Conservation (phyloP, 345 rosid species). For the Corchorus capsularis region DNA sequence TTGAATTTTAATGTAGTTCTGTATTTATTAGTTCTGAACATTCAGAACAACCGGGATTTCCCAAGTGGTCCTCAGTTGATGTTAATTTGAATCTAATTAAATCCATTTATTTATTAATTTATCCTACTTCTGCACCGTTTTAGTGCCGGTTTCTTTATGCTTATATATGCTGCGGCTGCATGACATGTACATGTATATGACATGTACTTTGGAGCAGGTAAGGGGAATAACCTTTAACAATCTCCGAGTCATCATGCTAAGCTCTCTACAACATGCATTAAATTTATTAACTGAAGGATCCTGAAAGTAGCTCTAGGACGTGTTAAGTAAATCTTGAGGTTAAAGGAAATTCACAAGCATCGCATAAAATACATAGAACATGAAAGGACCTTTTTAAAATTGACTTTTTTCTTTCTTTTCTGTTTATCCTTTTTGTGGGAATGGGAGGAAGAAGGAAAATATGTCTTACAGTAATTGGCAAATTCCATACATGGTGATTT, state of each 20-base stretch:
- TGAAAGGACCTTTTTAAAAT: not conserved
- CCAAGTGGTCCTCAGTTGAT: not conserved
- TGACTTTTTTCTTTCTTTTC: not conserved
- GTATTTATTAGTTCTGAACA: not conserved
- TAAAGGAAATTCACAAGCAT: not conserved
- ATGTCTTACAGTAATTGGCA: not conserved
- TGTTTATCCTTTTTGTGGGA: not conserved
- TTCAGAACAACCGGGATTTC: not conserved
- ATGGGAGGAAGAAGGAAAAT: not conserved
- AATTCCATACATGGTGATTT: not conserved
- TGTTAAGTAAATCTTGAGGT: not conserved
- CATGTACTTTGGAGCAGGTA: not conserved
- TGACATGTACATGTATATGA: not conserved
- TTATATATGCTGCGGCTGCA: not conserved
- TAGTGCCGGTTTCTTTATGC: not conserved
- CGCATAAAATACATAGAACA: not conserved
- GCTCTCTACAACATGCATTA: not conserved
- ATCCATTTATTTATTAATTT: conserved; percentile 11
- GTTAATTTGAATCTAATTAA: not conserved
- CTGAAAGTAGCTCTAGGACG: not conserved
- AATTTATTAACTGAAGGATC: not conserved
- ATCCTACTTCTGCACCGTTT: not conserved
- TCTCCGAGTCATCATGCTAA: not conserved
- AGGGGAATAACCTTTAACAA: not conserved
- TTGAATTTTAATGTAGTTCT: conserved; percentile 7